Conservation (phyloP, 139 green algal genomes). For the Pseudopediastrum boryanum region DNA sequence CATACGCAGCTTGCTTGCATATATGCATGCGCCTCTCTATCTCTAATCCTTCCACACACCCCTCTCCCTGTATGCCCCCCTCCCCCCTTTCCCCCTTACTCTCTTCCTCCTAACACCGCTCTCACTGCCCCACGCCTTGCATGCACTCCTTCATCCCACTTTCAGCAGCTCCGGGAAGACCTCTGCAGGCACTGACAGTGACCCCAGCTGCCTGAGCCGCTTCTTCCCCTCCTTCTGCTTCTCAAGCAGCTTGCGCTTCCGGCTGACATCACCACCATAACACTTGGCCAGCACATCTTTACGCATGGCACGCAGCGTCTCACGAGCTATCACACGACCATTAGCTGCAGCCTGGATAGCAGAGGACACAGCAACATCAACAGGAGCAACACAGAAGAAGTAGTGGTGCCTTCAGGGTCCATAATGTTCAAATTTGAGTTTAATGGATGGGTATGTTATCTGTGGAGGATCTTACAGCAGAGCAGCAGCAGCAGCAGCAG, state of each 20-base stretch:
- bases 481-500: background rate
- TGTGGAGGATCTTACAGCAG: no score
- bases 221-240: slow-evolving; percentile 92
- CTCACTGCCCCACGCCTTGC: no score
- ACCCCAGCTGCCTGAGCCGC: slow-evolving; percentile 75
- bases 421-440: no score
- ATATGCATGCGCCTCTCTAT: no score
- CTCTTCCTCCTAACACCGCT: no score
- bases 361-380: background rate
- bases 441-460: no score
- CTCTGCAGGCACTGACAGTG: slow-evolving; percentile 62
- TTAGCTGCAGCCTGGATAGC: slow-evolving; percentile 69
- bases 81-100: no score
- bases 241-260: slow-evolving; percentile 88
- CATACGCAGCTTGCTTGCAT: no score
- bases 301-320: slow-evolving; percentile 76
- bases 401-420: no score
- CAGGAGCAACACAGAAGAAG: background rate
- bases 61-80: no score
- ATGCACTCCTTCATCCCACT: no score
- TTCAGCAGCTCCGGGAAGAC: slow-evolving; percentile 69
- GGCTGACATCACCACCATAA: slow-evolving; percentile 64
- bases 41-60: no score
- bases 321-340: slow-evolving; percentile 73
- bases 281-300: slow-evolving; percentile 82